These are phyloP conservation scores for Theobroma cacao DNA, from an alignment of 345 rosid genomes.

Conservation along the genomic window DNA sequence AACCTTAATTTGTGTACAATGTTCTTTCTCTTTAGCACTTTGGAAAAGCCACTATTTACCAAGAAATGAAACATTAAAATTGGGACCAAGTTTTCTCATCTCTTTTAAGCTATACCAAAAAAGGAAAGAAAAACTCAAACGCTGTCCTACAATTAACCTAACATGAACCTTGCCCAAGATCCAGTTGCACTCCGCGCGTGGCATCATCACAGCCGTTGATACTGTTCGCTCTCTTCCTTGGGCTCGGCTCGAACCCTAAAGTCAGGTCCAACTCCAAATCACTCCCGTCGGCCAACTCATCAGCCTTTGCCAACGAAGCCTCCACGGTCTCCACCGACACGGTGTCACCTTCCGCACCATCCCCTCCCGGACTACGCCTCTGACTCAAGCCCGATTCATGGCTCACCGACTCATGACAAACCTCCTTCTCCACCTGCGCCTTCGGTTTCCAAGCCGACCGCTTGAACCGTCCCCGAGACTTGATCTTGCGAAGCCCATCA, in stretches of 20 bases:
- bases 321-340: slow-evolving; percentile 34
- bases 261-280: slow-evolving; percentile 30
- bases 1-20: neutral
- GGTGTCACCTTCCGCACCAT: slow-evolving; percentile 24
- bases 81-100: neutral
- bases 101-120: neutral
- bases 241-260: slow-evolving; percentile 14
- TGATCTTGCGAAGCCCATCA: slow-evolving; percentile 24
- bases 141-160: neutral
- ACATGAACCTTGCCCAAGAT: neutral
- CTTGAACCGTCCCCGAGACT: slow-evolving; percentile 28
- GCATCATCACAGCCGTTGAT: neutral
- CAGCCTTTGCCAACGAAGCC: slow-evolving; percentile 22
- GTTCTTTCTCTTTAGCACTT: too few species aligned
- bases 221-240: neutral
- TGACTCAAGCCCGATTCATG: slow-evolving; percentile 16
- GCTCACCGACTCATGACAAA: neutral
- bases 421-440: neutral
- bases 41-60: neutral
- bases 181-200: neutral
- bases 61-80: too few species aligned
- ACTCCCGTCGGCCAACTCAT: slow-evolving; percentile 19
- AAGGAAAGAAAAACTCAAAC: neutral
- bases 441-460: slow-evolving; percentile 16
- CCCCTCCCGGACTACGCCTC: slow-evolving; percentile 4